Conservation (phyloP, 2,329 filamentous ascomycete species). For the Aspergillus persii region DNA sequence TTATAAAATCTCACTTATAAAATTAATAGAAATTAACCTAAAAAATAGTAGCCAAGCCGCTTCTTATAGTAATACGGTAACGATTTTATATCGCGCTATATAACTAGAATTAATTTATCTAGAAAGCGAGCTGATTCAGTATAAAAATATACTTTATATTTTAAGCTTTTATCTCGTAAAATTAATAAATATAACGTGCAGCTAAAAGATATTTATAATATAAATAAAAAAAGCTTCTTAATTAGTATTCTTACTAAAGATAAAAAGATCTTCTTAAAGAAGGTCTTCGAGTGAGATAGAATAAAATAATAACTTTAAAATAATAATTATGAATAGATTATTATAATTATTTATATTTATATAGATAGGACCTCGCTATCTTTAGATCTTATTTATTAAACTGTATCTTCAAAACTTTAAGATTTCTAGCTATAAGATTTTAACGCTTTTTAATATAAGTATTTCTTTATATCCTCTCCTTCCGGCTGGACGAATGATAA, state of each 20-base stretch:
- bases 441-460: neutral
- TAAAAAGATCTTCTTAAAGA: too few species aligned
- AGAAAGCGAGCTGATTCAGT: neutral
- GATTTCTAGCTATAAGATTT: slow-evolving; percentile 15
- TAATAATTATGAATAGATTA: slow-evolving; percentile 22
- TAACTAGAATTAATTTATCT: neutral
- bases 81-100: too few species aligned
- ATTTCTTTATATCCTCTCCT: slow-evolving; percentile 14
- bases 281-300: too few species aligned
- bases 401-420: slow-evolving; percentile 14
- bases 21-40: too few species aligned
- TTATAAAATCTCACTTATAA: too few species aligned
- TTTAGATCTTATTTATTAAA: slow-evolving; percentile 19
- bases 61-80: too few species aligned
- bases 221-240: too few species aligned
- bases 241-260: too few species aligned
- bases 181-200: too few species aligned
- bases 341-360: slow-evolving; percentile 17
- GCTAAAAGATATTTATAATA: too few species aligned
- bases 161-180: neutral
- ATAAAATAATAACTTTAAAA: slow-evolving; percentile 14
- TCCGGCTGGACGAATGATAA: slow-evolving; percentile 13
- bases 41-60: too few species aligned
- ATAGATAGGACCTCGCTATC: slow-evolving; percentile 10
- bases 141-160: neutral